Evolutionary conservation across 2,329 filamentous ascomycete species (phyloP).

Genomic region (Phyllosticta citrichinensis): DNA sequence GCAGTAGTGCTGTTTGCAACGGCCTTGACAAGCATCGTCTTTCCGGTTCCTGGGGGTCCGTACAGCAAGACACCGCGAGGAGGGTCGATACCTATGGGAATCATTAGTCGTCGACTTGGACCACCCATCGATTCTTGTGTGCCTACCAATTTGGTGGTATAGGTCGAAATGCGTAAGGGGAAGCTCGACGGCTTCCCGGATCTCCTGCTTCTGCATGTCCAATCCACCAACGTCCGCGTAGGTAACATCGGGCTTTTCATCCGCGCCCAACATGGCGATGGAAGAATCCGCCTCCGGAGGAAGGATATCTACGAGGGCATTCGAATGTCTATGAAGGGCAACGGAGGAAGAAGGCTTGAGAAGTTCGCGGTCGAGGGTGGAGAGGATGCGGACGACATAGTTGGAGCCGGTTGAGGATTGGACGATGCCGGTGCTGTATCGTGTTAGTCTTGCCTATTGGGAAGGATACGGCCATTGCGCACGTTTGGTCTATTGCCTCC

Average conservation of each 20-base stretch:
- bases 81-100: conserved; percentile 63
- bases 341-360: conserved; percentile 97
- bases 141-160: conserved; percentile 86
- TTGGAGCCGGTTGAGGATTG: conserved; percentile 97
- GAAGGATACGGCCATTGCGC: conserved; percentile 23
- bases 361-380: conserved; percentile 93
- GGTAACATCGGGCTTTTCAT: conserved; percentile 97
- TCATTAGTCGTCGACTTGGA: neutral
- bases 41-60: conserved; percentile 89
- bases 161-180: conserved; percentile 96
- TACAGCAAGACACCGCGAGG: conserved; percentile 94
- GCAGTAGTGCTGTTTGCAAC: conserved; percentile 97
- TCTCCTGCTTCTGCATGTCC: conserved; percentile 99
- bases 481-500: conserved; percentile 99
- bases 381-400: conserved; percentile 97
- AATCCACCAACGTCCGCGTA: conserved; percentile 96
- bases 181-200: conserved; percentile 92
- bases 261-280: conserved; percentile 91
- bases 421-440: conserved; percentile 80
- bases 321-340: conserved; percentile 94
- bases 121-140: neutral
- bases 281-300: conserved; percentile 98
- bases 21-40: conserved; percentile 96
- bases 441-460: conserved; percentile 12
- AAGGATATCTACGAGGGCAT: conserved; percentile 94